Percentiles rank a stretch among this genome's conserved stretches.
Evolutionary conservation across 1,139 yeast genomes (phyloP).

Genomic region (Kodamaea sp.): DNA sequence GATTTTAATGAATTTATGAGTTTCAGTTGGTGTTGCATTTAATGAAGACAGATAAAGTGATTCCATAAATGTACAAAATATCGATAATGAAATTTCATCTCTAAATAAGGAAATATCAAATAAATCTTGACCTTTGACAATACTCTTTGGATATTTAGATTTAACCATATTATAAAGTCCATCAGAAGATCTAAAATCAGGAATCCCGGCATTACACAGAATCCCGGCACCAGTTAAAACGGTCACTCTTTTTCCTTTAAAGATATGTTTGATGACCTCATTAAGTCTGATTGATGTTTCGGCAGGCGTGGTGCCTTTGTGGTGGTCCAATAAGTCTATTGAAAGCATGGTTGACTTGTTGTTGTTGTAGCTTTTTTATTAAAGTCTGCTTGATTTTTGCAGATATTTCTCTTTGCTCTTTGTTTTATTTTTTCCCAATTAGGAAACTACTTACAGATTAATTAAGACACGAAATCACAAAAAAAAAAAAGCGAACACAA

Average conservation of each 20-base stretch:
- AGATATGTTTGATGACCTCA: conserved; percentile 41
- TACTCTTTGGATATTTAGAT: conserved; percentile 54
- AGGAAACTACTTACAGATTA: conserved; percentile 1
- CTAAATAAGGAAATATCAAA: conserved; percentile 82
- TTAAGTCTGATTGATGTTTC: conserved; percentile 32
- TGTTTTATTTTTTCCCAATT: conserved; percentile 3
- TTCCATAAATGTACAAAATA: conserved; percentile 83
- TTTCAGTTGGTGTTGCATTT: conserved; percentile 73
- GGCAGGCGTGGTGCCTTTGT: conserved; percentile 18
- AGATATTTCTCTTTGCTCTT: not conserved
- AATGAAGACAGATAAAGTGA: conserved; percentile 60
- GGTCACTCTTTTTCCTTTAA: conserved; percentile 49
- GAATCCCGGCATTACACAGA: conserved; percentile 94
- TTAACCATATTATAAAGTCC: conserved; percentile 80
- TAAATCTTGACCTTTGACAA: conserved; percentile 80
- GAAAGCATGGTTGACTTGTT: conserved; percentile 24
- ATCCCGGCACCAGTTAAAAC: conserved; percentile 92
- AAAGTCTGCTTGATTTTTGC: not conserved
- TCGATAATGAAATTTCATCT: conserved; percentile 54
- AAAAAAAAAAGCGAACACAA: too few relatives aligned
- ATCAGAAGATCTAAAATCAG: conserved; percentile 82
- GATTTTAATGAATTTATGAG: conserved; percentile 71
- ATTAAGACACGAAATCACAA: too few relatives aligned
- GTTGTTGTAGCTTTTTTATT: not conserved
- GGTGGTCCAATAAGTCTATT: conserved; percentile 24